Evolutionary conservation across 2,329 filamentous ascomycete species (phyloP).

Genomic region (Neofusicoccum laricinum): DNA sequence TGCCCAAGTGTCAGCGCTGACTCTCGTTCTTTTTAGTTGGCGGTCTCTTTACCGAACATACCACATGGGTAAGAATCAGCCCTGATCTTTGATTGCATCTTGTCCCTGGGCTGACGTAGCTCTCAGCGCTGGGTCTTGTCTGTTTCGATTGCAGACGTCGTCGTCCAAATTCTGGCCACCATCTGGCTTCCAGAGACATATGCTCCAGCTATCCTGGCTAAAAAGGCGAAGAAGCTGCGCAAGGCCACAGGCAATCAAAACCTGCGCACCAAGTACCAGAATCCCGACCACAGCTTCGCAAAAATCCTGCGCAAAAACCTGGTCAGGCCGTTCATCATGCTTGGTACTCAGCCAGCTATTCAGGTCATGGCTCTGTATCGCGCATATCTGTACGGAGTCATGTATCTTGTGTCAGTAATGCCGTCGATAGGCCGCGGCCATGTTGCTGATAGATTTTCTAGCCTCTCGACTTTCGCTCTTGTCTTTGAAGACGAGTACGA

Average conservation of each 20-base stretch:
- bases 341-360: constrained; percentile 69
- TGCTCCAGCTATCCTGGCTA: constrained; percentile 43
- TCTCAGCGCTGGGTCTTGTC: constrained; percentile 71
- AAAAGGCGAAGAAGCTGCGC: constrained; percentile 57
- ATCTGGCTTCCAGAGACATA: constrained; percentile 59
- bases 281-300: constrained; percentile 57
- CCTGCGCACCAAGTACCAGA: constrained; percentile 60
- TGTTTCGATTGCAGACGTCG: constrained; percentile 59
- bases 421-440: too few relatives aligned
- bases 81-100: constrained; percentile 32
- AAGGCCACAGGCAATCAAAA: constrained; percentile 52
- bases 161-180: constrained; percentile 59
- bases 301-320: constrained; percentile 68
- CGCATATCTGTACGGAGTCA: constrained; percentile 59
- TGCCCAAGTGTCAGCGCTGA: constrained; percentile 60
- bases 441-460: constrained; percentile 28
- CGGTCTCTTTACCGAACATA: constrained; percentile 66
- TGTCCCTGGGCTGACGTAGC: constrained; percentile 58
- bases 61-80: constrained; percentile 51
- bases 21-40: constrained; percentile 48
- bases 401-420: constrained; percentile 49
- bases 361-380: constrained; percentile 68
- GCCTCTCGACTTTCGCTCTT: constrained; percentile 53
- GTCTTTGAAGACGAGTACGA: constrained; percentile 54
- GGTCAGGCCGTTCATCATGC: constrained; percentile 69